Conservation (phyloP, 306 rosid species). For the Acacia melanoxylon region DNA sequence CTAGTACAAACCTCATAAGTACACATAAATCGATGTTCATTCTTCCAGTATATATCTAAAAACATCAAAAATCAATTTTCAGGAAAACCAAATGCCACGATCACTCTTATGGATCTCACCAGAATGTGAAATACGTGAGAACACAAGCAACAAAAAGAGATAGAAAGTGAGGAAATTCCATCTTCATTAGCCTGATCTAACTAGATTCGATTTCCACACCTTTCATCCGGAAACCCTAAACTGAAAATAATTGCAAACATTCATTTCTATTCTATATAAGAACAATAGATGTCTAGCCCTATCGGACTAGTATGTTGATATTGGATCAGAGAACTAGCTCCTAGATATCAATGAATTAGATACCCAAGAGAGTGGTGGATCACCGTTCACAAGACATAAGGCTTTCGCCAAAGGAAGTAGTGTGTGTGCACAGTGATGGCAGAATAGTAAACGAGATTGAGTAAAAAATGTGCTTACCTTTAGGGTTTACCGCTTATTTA, state of each 20-base stretch:
- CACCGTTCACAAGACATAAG: too few species aligned
- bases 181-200: not conserved
- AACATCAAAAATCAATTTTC: slow-evolving; percentile 32
- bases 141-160: not conserved
- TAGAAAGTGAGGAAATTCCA: not conserved
- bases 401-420: too few species aligned
- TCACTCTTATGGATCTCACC: slow-evolving; percentile 20
- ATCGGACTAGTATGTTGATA: too few species aligned
- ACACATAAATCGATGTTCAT: slow-evolving; percentile 85
- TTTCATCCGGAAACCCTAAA: slow-evolving; percentile 24
- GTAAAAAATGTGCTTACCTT: too few species aligned
- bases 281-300: too few species aligned
- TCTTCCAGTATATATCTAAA: slow-evolving; percentile 87
- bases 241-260: not conserved
- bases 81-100: slow-evolving; percentile 22
- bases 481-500: too few species aligned
- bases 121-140: not conserved
- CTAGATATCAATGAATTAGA: too few species aligned
- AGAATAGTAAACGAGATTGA: too few species aligned
- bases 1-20: slow-evolving; percentile 82
- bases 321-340: too few species aligned
- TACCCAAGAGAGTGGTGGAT: too few species aligned
- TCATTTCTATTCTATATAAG: not conserved
- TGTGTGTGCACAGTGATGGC: too few species aligned
- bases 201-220: slow-evolving; percentile 20